Base-by-base conservation (phyloP, 441 rosid species). In the Erodium moschatum region DNA sequence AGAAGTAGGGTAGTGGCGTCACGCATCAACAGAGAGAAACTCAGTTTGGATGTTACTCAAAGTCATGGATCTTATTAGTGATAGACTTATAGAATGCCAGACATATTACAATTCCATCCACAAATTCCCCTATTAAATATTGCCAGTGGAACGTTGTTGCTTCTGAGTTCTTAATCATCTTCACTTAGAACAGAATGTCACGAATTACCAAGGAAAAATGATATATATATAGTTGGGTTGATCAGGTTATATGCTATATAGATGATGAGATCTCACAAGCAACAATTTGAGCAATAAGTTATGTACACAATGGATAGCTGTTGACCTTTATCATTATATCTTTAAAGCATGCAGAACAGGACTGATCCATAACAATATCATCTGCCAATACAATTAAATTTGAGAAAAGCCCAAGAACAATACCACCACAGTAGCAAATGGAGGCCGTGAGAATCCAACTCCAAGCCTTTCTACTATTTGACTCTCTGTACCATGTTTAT, bases 381-480 rank as follows among this genome's bases (percentile, higher is more conserved):
- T 48, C 54, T 48, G 54, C 54, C 11, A 48, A 48, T 48, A n/a
- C 1, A 13, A 11, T 48, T 5, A 50, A 20, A 24, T 24, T 0
- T 24, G 27, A 24, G 27, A 35, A 19, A 18, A 67, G 62, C 18
- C 16, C 3, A 50, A 44, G 65, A 60, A 70, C 71, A 48, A 56
- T 87, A 91, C 98, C 90, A 88, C 97, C 52, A 91, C 85, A 50
- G 85, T 80, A 9, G 91, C 85, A 68, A 93, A 89, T 15, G 90
- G 89, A 40, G 90, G 86, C 18, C 87, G 91, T 38, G 95, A 85
- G 81, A 93, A 91, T 54, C 97, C 97, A 42, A 79, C 77, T 63
- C 97, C 98, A 74, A 91, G 98, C 78, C 86, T 88, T 48, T 89
- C 88, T 5, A 75, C 69, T 79, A 93, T 91, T 70, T 86, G 91